Evolutionary conservation across 2,329 filamentous ascomycete species (phyloP), one percentile per base, ranked within the genome.

Genomic region (Pseudocercospora macadamiae): DNA sequence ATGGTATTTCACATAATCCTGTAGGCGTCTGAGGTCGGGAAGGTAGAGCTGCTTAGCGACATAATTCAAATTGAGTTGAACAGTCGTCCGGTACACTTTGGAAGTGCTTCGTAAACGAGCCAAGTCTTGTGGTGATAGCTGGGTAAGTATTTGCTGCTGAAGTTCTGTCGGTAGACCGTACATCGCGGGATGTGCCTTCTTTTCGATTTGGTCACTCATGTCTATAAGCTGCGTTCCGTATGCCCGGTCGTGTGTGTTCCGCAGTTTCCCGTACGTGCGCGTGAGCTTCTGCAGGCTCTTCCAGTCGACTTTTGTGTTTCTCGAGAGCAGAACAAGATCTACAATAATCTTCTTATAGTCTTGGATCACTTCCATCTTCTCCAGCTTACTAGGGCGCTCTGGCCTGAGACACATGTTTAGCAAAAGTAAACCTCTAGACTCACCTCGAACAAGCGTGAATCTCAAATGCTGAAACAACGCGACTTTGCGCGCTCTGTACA

Each of bases 171-270:
- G 45, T 4, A 49, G 10, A 21, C 34, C 45, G 12, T 45, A 26
- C 26, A 32, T 48, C 36, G 19, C 42, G 8, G 18, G 10, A 18
- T 19, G 32, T 26, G 9, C 23, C 21, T 52, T 5, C 18, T 23
- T 47, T 52, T 51, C 28, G 34, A 19, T 52, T 23, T 55, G 63
- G 3, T 14, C 12, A 21, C 9, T 34, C 48, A n/a, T 55, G 19
- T 55, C 6, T 10, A 18, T 9, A 9, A 21, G 16, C 4, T 10
- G 37, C 37, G 18, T 42, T 42, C 37, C 37, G 37, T 42, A 42
- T 19, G 37, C 16, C 18, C 37, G 37, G 5, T 21, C 10, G 37
- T 2, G 5, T 2, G 10, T 19, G 8, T 42, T 42, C 37, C 37
- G 37, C 12, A 12, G 18, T 10, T 12, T 42, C 23, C 37, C 37